A percentile compares a stretch with the other conserved stretches of the same genome.
These are phyloP conservation scores for Kuraishia piskuri DNA, from an alignment of 805 yeast genomes.

Conservation along the genomic window DNA sequence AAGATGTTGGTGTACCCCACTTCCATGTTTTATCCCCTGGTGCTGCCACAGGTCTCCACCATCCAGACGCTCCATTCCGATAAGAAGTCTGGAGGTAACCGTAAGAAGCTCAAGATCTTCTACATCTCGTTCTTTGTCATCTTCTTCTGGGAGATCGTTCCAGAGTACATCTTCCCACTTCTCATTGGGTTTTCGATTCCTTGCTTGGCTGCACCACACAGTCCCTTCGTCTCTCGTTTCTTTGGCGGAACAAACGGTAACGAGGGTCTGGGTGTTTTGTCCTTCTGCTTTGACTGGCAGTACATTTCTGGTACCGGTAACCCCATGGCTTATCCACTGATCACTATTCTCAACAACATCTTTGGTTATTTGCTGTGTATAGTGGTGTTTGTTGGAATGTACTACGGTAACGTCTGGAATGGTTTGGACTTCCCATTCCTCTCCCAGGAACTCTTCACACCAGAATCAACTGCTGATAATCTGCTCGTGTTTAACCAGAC, in stretches of 20 bases:
- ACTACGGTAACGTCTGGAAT: slow-evolving; percentile 43
- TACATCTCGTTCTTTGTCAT: slow-evolving; percentile 26
- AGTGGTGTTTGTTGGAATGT: slow-evolving; percentile 29
- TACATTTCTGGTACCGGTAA: slow-evolving; percentile 40
- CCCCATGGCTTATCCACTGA: slow-evolving; percentile 62
- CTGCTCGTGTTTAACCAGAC: slow-evolving; percentile 21
- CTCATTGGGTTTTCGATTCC: slow-evolving; percentile 55
- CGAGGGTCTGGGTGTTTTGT: slow-evolving; percentile 58
- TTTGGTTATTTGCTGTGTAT: slow-evolving; percentile 27
- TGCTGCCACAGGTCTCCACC: slow-evolving; percentile 48
- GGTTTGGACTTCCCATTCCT: slow-evolving; percentile 27
- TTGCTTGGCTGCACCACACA: slow-evolving; percentile 55
- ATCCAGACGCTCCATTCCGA: slow-evolving; percentile 41
- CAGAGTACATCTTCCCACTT: slow-evolving; percentile 50
- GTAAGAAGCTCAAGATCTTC: slow-evolving; percentile 42
- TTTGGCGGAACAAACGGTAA: slow-evolving; percentile 45
- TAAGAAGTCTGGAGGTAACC: slow-evolving; percentile 45
- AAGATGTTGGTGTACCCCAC: slow-evolving; percentile 58
- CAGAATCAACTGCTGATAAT: slow-evolving; percentile 15
- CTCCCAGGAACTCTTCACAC: slow-evolving; percentile 21
- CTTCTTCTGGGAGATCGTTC: slow-evolving; percentile 50
- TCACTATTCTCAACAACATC: slow-evolving; percentile 28
- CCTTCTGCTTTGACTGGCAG: slow-evolving; percentile 67
- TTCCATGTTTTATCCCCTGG: slow-evolving; percentile 63
- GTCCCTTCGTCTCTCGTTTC: slow-evolving; percentile 51